Percentiles rank a stretch among this genome's conserved stretches.
Conservation (phyloP, 2,329 filamentous ascomycete genomes). For the Alternaria infectoria region DNA sequence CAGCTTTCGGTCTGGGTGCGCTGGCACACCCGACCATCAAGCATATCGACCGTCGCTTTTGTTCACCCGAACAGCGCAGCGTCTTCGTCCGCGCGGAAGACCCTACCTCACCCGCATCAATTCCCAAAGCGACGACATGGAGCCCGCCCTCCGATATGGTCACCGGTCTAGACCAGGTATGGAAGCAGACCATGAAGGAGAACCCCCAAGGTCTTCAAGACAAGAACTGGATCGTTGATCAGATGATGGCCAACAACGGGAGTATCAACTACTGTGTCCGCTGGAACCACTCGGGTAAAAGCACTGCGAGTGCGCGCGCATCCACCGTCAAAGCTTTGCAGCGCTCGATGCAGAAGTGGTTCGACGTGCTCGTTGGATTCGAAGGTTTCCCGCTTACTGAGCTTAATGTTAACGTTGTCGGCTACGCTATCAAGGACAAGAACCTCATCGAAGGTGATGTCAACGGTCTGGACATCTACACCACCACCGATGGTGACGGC, state of each 20-base stretch:
- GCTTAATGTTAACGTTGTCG: conserved; percentile 52
- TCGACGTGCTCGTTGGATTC: conserved; percentile 54
- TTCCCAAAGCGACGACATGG: conserved; percentile 30
- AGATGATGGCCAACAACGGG: conserved; percentile 38
- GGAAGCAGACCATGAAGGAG: conserved; percentile 31
- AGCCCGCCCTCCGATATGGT: conserved; percentile 30
- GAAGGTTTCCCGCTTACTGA: conserved; percentile 53
- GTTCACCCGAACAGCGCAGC: conserved; percentile 20
- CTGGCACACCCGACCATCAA: conserved; percentile 34
- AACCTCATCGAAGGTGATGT: conserved; percentile 46
- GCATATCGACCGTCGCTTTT: conserved; percentile 30
- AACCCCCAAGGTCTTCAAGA: conserved; percentile 31
- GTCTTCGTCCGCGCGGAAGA: conserved; percentile 17
- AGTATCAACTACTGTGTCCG: conserved; percentile 53
- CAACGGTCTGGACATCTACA: conserved; percentile 51
- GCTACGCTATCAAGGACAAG: conserved; percentile 52
- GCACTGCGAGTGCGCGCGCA: conserved; percentile 50
- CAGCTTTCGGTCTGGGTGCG: conserved; percentile 22
- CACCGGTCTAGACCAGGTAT: conserved; percentile 33
- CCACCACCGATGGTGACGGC: conserved; percentile 48
- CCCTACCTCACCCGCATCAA: conserved; percentile 18
- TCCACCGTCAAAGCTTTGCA: conserved; percentile 46
- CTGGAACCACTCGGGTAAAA: conserved; percentile 51
- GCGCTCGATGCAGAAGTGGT: conserved; percentile 51
- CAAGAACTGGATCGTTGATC: conserved; percentile 41